A percentile compares a stretch with the other conserved stretches of the same genome.
Evolutionary conservation across 2,329 filamentous ascomycete genomes (phyloP).

Genomic region (Shiraia sp.): DNA sequence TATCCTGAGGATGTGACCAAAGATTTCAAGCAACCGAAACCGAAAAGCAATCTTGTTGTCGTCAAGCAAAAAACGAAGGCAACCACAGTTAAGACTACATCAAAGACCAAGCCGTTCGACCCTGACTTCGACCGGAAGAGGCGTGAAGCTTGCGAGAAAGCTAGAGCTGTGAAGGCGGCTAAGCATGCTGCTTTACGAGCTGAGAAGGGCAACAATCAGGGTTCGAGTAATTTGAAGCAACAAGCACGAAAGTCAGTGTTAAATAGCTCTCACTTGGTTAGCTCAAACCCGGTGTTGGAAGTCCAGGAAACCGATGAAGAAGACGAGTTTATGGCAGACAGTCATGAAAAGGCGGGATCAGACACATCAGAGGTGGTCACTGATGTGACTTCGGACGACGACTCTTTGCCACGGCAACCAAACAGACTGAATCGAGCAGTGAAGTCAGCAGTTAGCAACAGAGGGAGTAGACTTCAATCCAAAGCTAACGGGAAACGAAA

Average conservation of each 20-base stretch:
- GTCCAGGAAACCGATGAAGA: constrained; percentile 16
- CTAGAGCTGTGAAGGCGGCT: constrained; percentile 16
- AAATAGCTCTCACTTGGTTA: background rate
- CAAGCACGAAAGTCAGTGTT: constrained; percentile 14
- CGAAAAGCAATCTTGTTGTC: constrained; percentile 13
- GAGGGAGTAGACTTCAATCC: too few relatives aligned
- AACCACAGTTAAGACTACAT: constrained; percentile 7
- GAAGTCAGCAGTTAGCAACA: constrained; percentile 5
- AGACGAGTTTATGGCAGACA: constrained; percentile 6
- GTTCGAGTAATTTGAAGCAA: background rate
- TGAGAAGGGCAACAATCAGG: background rate
- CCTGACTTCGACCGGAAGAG: background rate
- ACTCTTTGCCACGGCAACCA: background rate
- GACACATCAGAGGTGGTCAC: background rate
- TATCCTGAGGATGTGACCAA: constrained; percentile 26
- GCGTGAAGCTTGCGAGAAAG: constrained; percentile 9
- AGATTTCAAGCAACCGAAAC: constrained; percentile 29
- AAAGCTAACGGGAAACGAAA: constrained; percentile 16
- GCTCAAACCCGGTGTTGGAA: background rate
- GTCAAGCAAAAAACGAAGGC: constrained; percentile 11
- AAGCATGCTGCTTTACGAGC: constrained; percentile 12
- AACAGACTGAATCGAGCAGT: background rate
- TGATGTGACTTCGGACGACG: background rate
- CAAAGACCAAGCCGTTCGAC: background rate
- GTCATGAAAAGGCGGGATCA: background rate